Percentiles rank a stretch among this genome's conserved stretches.
Evolutionary conservation across 2,329 filamentous ascomycete genomes (phyloP).

Genomic region (Trichoderma atroviride): DNA sequence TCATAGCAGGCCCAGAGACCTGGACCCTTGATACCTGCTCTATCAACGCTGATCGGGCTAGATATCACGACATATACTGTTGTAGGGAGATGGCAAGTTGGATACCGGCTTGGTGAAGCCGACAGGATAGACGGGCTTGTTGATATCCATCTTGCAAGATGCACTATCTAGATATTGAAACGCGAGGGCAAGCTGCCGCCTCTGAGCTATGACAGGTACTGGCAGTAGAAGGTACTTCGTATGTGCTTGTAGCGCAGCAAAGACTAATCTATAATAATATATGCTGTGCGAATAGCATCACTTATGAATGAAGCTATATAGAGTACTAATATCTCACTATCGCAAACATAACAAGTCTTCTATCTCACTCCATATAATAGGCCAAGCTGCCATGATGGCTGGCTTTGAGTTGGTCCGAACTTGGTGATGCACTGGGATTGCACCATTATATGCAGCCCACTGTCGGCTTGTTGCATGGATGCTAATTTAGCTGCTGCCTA

Average conservation of each 20-base stretch:
- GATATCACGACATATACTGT: not conserved
- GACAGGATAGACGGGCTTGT: not conserved
- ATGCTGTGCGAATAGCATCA: no score
- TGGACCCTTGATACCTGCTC: not conserved
- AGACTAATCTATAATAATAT: not conserved
- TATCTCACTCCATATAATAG: not conserved
- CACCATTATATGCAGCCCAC: not conserved
- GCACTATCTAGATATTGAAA: not conserved
- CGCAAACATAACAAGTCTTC: not conserved
- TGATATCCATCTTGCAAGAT: not conserved
- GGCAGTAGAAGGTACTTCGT: not conserved
- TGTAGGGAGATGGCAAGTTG: constrained; percentile 8
- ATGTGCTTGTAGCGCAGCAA: not conserved
- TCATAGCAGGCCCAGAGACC: no score
- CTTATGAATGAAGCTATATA: not conserved
- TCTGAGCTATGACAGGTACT: not conserved
- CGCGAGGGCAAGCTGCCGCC: not conserved
- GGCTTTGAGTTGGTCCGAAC: not conserved
- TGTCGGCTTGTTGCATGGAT: not conserved
- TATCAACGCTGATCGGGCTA: not conserved
- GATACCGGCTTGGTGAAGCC: constrained; percentile 2
- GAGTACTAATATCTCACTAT: not conserved
- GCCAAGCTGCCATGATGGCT: not conserved
- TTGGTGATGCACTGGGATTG: not conserved
- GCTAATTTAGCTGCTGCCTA: not conserved